Conservation (phyloP, 192 early-diverging fungal species). For the Phycomyces nitens region DNA sequence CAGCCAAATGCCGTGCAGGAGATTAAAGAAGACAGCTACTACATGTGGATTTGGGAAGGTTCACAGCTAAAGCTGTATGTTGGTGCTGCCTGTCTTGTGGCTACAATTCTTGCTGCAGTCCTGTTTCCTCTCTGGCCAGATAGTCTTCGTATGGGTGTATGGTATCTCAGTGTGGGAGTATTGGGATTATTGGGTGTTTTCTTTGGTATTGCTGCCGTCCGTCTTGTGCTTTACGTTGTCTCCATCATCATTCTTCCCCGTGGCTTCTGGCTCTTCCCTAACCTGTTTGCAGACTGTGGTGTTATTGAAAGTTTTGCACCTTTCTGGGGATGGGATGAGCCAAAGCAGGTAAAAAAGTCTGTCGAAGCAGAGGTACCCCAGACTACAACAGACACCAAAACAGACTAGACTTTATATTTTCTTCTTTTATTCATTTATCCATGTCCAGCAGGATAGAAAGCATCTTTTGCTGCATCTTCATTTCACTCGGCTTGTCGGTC, state of each 20-base stretch:
- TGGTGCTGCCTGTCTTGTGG: conserved; percentile 74
- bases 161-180: conserved; percentile 83
- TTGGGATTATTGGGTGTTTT: conserved; percentile 86
- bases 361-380: not conserved
- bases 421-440: conserved; percentile 13
- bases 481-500: conserved; percentile 5
- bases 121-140: conserved; percentile 98
- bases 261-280: conserved; percentile 96
- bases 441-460: conserved; percentile 23
- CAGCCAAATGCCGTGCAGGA: conserved; percentile 22
- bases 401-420: not conserved
- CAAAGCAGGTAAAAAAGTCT: conserved; percentile 12
- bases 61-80: conserved; percentile 75
- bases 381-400: conserved; percentile 1
- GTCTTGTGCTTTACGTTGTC: conserved; percentile 80
- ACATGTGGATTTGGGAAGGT: conserved; percentile 91
- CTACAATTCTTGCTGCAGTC: conserved; percentile 85
- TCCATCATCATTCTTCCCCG: conserved; percentile 67
- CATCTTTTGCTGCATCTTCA: conserved; percentile 18
- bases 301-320: conserved; percentile 93
- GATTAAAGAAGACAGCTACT: conserved; percentile 75
- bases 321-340: conserved; percentile 81
- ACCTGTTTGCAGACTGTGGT: conserved; percentile 94
- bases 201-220: conserved; percentile 83
- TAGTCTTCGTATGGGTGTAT: conserved; percentile 75